These are phyloP conservation scores for Colletotrichum somersetense DNA, from an alignment of 2,329 filamentous ascomycete genomes.

Conservation along the genomic window DNA sequence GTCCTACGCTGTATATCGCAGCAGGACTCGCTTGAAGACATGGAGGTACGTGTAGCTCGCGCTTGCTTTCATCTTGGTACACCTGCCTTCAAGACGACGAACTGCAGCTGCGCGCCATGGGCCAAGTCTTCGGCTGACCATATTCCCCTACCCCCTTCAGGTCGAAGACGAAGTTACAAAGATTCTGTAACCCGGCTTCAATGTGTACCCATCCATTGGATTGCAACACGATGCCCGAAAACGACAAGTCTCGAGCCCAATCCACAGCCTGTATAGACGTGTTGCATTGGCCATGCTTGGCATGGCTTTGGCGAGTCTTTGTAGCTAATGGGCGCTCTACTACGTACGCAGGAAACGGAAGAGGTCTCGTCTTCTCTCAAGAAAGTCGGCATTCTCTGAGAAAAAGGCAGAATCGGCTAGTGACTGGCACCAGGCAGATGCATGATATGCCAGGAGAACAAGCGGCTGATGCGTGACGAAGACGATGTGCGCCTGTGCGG, in stretches of 20 bases:
- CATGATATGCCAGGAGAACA: constrained; percentile 10
- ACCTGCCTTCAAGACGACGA: constrained; percentile 17
- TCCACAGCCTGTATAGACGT: constrained; percentile 21
- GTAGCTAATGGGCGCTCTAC: constrained; percentile 45
- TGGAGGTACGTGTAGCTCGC: constrained; percentile 83
- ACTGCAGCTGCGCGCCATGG: constrained; percentile 34
- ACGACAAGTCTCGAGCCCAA: constrained; percentile 16
- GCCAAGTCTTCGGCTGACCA: constrained; percentile 59
- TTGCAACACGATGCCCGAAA: constrained; percentile 31
- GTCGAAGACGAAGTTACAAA: constrained; percentile 91
- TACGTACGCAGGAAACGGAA: constrained; percentile 50
- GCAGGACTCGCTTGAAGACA: constrained; percentile 97
- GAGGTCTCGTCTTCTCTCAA: constrained; percentile 54
- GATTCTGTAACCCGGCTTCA: constrained; percentile 76
- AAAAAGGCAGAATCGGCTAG: constrained; percentile 47
- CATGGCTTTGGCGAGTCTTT: constrained; percentile 37
- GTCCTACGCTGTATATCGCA: constrained; percentile 95
- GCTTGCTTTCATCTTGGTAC: constrained; percentile 3
- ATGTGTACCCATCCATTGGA: constrained; percentile 31
- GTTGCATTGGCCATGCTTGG: constrained; percentile 12
- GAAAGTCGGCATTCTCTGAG: constrained; percentile 58
- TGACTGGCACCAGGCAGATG: constrained; percentile 3
- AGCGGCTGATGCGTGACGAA: constrained; percentile 17
- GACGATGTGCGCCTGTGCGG: constrained; percentile 19
- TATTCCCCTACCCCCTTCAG: constrained; percentile 64